Base-by-base conservation (phyloP, 1,284 basidiomycete genomes). In the Cryptococcus sp. region DNA sequence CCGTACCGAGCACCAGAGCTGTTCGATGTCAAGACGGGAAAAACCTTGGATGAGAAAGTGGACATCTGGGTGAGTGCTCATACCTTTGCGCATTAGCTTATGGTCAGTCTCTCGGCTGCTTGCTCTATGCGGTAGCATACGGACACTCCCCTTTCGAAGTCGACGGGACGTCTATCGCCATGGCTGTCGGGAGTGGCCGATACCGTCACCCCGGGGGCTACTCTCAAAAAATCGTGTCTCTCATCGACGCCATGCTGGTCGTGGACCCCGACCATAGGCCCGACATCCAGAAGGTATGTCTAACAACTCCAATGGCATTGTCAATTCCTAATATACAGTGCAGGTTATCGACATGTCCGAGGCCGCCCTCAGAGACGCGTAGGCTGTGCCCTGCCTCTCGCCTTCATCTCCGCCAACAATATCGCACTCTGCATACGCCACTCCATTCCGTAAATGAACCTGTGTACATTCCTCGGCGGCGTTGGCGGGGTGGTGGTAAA, bases 1-100 rank as follows among this genome's bases (percentile, higher is more conserved):
- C 89, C 93, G 0, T 97, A 94, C 69, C 86, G 93, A 43, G 92
- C 93, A 2, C 93, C 93, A 0, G 93, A 97, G 69, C 80, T 97
- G 11, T 96, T 96, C 70, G 93, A 97, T 67, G 91, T 95, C 56
- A 95, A 95, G 75, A 96, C 92, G 1, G 89, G 89, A 42, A 79
- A 82, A 45, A 85, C 80, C 1, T 78, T 97, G n/a, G 89, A 93
- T 67, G 93, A 96, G 78, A 91, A 91, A 69, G 91, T 95, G 15
- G 93, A 97, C 73, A 92, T 97, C 49, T 97, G 93, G 91, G 90
- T 91, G 77, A 55, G 84, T 74, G 24, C 20, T 37, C 37, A 50
- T 21, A 53, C 36, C 6, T n/a, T 15, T 21, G 20, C 40, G 20
- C 3, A 20, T 21, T 47, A 24, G 45, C 16, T 8, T 46, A 37